Percentiles rank a stretch among this genome's conserved stretches.
phyloP scores from a whole-genome alignment of 139 green algal genomes.

The Closterium sp. region DNA sequence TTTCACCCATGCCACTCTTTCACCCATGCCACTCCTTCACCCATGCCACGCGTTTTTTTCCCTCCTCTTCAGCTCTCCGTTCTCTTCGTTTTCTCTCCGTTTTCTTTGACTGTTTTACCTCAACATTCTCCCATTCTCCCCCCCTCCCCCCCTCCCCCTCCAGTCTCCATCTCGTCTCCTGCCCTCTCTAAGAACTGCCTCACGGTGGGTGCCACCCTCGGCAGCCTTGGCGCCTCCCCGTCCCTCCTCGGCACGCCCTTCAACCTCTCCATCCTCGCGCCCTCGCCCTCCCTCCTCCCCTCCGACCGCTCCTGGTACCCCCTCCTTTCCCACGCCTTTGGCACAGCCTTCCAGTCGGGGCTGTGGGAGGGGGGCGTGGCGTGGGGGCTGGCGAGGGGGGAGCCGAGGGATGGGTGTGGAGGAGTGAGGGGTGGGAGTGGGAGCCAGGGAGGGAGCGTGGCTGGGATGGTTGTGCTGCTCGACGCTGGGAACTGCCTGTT shows the following conservation, averaged over 20 bases:
- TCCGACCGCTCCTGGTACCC: conserved; percentile 16
- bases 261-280: conserved; percentile 4
- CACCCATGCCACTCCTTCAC: too few species aligned
- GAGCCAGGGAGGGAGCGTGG: neutral
- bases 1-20: too few species aligned
- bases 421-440: neutral
- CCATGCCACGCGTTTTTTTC: neutral
- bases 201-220: conserved; percentile 34
- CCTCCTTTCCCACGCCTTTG: conserved; percentile 23
- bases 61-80: neutral
- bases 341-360: neutral
- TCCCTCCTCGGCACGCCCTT: neutral
- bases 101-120: too few species aligned
- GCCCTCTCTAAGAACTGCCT: conserved; percentile 35
- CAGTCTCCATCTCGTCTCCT: conserved; percentile 32
- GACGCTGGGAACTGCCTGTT: conserved; percentile 14
- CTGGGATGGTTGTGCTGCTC: conserved; percentile 15
- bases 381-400: neutral
- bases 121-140: neutral
- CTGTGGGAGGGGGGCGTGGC: neutral
- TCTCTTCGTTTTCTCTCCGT: neutral
- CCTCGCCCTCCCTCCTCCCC: neutral
- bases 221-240: neutral
- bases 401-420: conserved; percentile 11
- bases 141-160: neutral